Evolutionary conservation across 768 basidiomycete genomes (phyloP).

Genomic region (Tylopilus sp.): DNA sequence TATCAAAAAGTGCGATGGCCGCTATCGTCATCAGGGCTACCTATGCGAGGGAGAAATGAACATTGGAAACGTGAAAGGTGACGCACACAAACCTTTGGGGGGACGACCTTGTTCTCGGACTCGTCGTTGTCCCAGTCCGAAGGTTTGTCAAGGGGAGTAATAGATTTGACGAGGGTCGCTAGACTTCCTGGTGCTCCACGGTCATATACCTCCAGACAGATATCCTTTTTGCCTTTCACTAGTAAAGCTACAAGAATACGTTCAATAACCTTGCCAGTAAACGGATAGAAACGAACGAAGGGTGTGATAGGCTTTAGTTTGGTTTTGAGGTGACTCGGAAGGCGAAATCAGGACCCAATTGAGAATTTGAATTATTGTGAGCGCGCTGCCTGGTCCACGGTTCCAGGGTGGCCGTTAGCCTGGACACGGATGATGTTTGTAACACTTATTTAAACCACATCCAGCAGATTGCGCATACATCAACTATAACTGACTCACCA

Average conservation of each 20-base stretch:
- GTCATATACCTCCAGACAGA: slow-evolving; percentile 70
- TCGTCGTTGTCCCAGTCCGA: slow-evolving; percentile 68
- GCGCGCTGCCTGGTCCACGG: slow-evolving; percentile 45
- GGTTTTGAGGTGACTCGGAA: slow-evolving; percentile 39
- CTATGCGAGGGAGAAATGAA: slow-evolving; percentile 32
- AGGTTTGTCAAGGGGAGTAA: slow-evolving; percentile 47
- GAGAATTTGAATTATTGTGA: slow-evolving; percentile 68
- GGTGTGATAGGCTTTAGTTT: slow-evolving; percentile 71
- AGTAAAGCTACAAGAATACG: slow-evolving; percentile 48
- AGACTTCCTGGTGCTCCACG: slow-evolving; percentile 61
- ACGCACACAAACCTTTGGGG: slow-evolving; percentile 61
- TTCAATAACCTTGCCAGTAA: not conserved
- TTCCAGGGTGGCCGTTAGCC: slow-evolving; percentile 26
- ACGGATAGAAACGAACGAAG: slow-evolving; percentile 49
- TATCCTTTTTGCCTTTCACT: slow-evolving; percentile 62
- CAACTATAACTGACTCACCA: slow-evolving; percentile 44
- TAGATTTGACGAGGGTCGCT: slow-evolving; percentile 45
- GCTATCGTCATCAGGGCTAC: slow-evolving; percentile 74
- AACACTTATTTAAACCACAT: slow-evolving; percentile 37
- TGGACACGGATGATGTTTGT: slow-evolving; percentile 60
- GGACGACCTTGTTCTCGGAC: slow-evolving; percentile 47
- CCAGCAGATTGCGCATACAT: not conserved
- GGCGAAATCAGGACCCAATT: slow-evolving; percentile 53
- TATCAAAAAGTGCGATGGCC: slow-evolving; percentile 66
- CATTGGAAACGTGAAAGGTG: not conserved